Percentiles rank a stretch among this genome's conserved stretches.
phyloP scores from a whole-genome alignment of 768 basidiomycete genomes.

The Lyophyllum atratum region DNA sequence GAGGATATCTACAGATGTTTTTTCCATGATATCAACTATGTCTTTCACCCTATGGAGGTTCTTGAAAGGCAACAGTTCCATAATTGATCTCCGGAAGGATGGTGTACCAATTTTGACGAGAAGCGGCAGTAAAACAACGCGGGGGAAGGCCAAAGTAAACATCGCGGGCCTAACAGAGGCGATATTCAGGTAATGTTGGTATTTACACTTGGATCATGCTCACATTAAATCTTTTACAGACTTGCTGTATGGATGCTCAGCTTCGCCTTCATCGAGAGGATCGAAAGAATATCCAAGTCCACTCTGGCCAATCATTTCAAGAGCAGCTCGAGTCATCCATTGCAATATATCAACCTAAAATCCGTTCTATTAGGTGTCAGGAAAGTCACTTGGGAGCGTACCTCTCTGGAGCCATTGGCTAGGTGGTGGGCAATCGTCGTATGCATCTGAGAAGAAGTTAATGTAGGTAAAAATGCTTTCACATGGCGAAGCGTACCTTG shows the following conservation, averaged over 20 bases:
- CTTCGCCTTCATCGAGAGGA: constrained; percentile 21
- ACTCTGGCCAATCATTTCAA: constrained; percentile 31
- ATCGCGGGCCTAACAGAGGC: constrained; percentile 10
- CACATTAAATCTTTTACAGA: constrained; percentile 27
- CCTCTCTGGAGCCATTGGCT: constrained; percentile 12
- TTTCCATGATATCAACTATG: constrained; percentile 15
- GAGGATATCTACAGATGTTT: constrained; percentile 14
- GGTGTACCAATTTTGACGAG: constrained; percentile 31
- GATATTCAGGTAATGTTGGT: constrained; percentile 7
- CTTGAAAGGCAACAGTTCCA: constrained; percentile 23
- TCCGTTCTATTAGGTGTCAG: neutral
- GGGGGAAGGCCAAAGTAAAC: constrained; percentile 13
- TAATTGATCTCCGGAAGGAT: constrained; percentile 31
- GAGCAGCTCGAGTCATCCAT: constrained; percentile 29
- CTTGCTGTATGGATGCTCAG: constrained; percentile 27
- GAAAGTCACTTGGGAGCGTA: neutral
- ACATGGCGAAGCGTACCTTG: constrained; percentile 2
- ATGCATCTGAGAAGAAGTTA: too few species aligned
- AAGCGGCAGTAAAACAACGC: constrained; percentile 24
- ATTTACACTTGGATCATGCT: too few species aligned
- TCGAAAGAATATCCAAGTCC: constrained; percentile 34
- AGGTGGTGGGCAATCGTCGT: constrained; percentile 2
- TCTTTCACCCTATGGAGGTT: constrained; percentile 12
- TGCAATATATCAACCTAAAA: constrained; percentile 24
- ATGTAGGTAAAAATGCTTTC: neutral